Evolutionary conservation across 208 protist species (phyloP).

Genomic region (Trichomonas vaginalis): DNA sequence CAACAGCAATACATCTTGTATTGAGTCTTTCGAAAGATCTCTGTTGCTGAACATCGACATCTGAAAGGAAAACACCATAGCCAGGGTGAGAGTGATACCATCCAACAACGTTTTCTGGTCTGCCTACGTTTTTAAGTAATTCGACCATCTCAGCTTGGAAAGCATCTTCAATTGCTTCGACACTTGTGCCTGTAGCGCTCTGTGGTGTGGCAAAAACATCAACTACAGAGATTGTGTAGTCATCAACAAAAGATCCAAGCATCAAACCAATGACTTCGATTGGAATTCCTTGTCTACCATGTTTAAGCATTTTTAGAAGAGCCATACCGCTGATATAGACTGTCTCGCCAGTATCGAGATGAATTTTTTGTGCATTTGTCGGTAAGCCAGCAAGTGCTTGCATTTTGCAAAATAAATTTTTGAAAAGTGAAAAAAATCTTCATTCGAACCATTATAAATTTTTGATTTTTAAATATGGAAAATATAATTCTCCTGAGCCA

Average conservation of each 20-base stretch:
- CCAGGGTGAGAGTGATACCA: slow-evolving; percentile 99
- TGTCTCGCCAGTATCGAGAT: slow-evolving; percentile 87
- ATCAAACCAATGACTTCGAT: slow-evolving; percentile 99
- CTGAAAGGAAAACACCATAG: slow-evolving; percentile 99
- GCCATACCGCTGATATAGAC: slow-evolving; percentile 96
- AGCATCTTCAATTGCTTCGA: slow-evolving; percentile 78
- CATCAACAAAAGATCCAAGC: slow-evolving; percentile 98
- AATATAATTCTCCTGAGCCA: too few relatives aligned
- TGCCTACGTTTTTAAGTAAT: slow-evolving; percentile 88
- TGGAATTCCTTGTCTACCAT: slow-evolving; percentile 91
- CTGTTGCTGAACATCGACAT: slow-evolving; percentile 97
- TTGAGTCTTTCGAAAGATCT: slow-evolving; percentile 62
- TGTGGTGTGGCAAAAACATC: slow-evolving; percentile 98
- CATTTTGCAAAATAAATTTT: too few relatives aligned
- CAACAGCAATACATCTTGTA: slow-evolving; percentile 89
- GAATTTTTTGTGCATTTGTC: neutral
- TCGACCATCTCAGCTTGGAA: slow-evolving; percentile 99
- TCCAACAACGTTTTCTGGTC: slow-evolving; percentile 94
- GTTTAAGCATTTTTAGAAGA: slow-evolving; percentile 98
- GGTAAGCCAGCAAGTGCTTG: too few relatives aligned
- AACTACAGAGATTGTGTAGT: slow-evolving; percentile 94
- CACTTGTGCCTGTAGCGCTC: slow-evolving; percentile 45
- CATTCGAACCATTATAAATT: too few relatives aligned
- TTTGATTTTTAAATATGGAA: too few relatives aligned
- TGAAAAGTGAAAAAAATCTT: too few relatives aligned